Evolutionary conservation across 2,329 filamentous ascomycete genomes (phyloP).

Genomic region (Dendrostoma leiphaemia): DNA sequence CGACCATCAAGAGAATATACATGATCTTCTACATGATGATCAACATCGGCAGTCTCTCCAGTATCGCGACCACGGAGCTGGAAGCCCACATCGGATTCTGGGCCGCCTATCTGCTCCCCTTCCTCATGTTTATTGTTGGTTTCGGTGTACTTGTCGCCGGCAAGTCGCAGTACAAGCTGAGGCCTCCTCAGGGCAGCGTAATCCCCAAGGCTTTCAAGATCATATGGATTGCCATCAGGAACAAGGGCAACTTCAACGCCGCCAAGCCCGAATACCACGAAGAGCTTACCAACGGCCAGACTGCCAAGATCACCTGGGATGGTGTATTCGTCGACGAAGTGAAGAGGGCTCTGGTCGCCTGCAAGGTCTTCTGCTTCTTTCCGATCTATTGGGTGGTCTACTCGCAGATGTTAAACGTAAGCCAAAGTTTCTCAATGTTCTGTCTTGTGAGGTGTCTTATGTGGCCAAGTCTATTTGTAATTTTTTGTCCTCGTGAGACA

Average conservation of each 20-base stretch:
- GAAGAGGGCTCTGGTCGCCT: constrained; percentile 64
- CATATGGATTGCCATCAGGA: constrained; percentile 71
- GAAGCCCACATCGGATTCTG: constrained; percentile 69
- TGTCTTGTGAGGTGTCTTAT: too few species aligned
- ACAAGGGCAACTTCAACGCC: constrained; percentile 64
- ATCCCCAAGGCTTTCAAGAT: constrained; percentile 63
- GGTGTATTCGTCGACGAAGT: constrained; percentile 72
- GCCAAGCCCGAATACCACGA: constrained; percentile 66
- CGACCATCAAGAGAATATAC: constrained; percentile 41
- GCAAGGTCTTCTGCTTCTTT: constrained; percentile 66
- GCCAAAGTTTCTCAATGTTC: too few species aligned
- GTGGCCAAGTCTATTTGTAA: too few species aligned
- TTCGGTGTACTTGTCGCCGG: constrained; percentile 49
- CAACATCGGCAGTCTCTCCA: constrained; percentile 68
- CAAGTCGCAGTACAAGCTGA: constrained; percentile 47
- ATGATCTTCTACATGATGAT: constrained; percentile 69
- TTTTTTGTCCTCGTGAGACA: too few species aligned
- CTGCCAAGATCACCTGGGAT: constrained; percentile 58
- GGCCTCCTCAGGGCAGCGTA: constrained; percentile 59
- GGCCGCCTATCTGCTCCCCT: constrained; percentile 56
- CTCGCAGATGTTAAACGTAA: constrained; percentile 51
- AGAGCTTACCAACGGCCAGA: constrained; percentile 62
- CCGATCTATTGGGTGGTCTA: constrained; percentile 69
- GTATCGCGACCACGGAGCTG: constrained; percentile 66
- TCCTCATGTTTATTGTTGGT: constrained; percentile 62